Base-by-base conservation (phyloP, 139 green algal genomes). In the Tetradesmus lagerheimii region DNA sequence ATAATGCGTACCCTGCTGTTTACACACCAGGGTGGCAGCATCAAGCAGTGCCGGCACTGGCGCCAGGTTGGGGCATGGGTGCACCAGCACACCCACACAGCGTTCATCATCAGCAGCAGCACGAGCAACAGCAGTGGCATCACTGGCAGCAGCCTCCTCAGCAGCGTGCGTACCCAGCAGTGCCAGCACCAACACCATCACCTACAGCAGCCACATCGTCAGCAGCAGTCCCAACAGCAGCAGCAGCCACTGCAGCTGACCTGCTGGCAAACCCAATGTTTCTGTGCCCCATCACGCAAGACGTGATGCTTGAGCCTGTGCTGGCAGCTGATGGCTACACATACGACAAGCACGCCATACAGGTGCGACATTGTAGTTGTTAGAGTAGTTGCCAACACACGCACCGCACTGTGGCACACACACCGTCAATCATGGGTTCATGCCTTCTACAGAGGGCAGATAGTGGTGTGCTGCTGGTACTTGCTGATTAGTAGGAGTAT, bases 241-340 rank as follows among this genome's bases (percentile, higher is more conserved):
- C 74, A 8, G 74, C 34, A 27, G 34, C 25, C 6, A 4, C 74
- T 41, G 74, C 74, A 11, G 18, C 83, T 39, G 62, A 79, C 74
- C 38, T 38, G 5, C 20, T 82, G 79, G 25, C 38, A 27, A 64
- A 87, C 38, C 87, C 64, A 12, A 83, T 91, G 87, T 92, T 94
- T 39, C 67, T 90, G 41, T 94, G 92, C 66, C 92, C 92, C 43
- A 94, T 94, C 86, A 94, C 92, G 0, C 87, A 90, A 31, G 92
- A 94, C 79, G 74, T 90, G 18, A 91, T 94, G 93, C 2, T 53
- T 15, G 90, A 93, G 41, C 93, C 93, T 9, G 92, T 95, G 34
- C 71, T 93, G 18, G 92, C 92, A 16, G 92, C 91, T 31, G 92
- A 95, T 85, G 92, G 92, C 37, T 94, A 83, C 66, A 88, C 87